Evolutionary conservation across 306 rosid species (phyloP).

Genomic region (Vicia faba): DNA sequence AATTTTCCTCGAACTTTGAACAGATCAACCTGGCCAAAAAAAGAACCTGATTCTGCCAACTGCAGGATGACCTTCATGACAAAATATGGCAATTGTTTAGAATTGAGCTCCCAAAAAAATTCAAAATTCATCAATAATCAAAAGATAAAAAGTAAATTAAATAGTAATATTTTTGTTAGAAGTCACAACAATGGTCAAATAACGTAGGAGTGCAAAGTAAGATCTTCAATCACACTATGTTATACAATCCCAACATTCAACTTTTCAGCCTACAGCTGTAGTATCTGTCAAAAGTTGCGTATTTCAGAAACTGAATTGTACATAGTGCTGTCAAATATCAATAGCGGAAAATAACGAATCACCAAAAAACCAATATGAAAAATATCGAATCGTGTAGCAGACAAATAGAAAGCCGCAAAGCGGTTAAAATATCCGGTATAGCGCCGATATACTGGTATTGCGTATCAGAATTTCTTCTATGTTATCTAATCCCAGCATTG

Average conservation of each 20-base stretch:
- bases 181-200: not conserved
- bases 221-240: not conserved
- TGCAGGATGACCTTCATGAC: slow-evolving; percentile 85
- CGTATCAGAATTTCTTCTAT: too few species aligned
- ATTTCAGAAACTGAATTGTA: not conserved
- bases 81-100: slow-evolving; percentile 34
- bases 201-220: not conserved
- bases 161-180: slow-evolving; percentile 23
- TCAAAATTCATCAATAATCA: slow-evolving; percentile 16
- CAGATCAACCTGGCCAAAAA: slow-evolving; percentile 95
- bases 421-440: too few species aligned
- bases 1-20: slow-evolving; percentile 98
- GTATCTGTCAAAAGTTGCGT: not conserved
- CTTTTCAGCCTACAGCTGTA: slow-evolving; percentile 28
- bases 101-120: slow-evolving; percentile 33
- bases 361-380: too few species aligned
- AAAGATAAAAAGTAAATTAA: slow-evolving; percentile 18
- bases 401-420: too few species aligned
- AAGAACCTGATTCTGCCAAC: slow-evolving; percentile 96
- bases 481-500: slow-evolving; percentile 8
- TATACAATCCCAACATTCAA: slow-evolving; percentile 6
- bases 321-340: too few species aligned
- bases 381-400: too few species aligned
- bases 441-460: too few species aligned
- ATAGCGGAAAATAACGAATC: too few species aligned